These are phyloP conservation scores for Paramyrothecium roridum DNA, from an alignment of 2,329 filamentous ascomycete genomes.

Conservation along the genomic window DNA sequence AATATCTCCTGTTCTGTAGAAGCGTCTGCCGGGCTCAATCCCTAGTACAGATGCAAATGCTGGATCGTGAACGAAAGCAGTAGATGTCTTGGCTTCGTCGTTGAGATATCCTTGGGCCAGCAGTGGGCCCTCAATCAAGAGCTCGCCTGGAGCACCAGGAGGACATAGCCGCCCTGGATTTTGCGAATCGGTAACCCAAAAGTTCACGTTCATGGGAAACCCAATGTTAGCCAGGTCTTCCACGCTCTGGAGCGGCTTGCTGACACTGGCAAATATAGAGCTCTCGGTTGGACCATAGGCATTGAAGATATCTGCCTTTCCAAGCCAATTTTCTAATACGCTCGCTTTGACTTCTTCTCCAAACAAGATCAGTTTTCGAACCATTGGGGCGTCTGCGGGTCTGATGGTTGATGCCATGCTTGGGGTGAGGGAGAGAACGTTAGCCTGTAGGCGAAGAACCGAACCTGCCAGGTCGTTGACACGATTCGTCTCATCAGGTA, in stretches of 20 bases:
- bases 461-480: slow-evolving; percentile 6
- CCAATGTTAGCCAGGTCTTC: slow-evolving; percentile 7
- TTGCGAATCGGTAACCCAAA: slow-evolving; percentile 18
- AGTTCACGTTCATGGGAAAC: neutral
- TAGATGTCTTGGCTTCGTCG: slow-evolving; percentile 23
- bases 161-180: slow-evolving; percentile 16
- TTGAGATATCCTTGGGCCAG: slow-evolving; percentile 49
- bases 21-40: neutral
- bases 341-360: slow-evolving; percentile 14
- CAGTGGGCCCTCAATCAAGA: slow-evolving; percentile 37
- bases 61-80: slow-evolving; percentile 28
- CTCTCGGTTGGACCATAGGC: slow-evolving; percentile 18
- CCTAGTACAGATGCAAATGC: slow-evolving; percentile 24
- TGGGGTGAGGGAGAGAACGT: slow-evolving; percentile 18
- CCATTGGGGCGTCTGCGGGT: slow-evolving; percentile 8
- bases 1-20: slow-evolving; percentile 47
- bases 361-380: slow-evolving; percentile 10
- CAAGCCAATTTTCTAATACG: slow-evolving; percentile 10
- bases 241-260: neutral
- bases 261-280: slow-evolving; percentile 8
- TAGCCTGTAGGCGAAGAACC: slow-evolving; percentile 10
- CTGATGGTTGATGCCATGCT: slow-evolving; percentile 15
- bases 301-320: slow-evolving; percentile 12
- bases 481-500: slow-evolving; percentile 17
- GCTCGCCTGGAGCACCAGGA: slow-evolving; percentile 23